A percentile compares a stretch with the other conserved stretches of the same genome.
Conservation (phyloP, 176 grass and related monocot species). For the Eragrostis nindensis region DNA sequence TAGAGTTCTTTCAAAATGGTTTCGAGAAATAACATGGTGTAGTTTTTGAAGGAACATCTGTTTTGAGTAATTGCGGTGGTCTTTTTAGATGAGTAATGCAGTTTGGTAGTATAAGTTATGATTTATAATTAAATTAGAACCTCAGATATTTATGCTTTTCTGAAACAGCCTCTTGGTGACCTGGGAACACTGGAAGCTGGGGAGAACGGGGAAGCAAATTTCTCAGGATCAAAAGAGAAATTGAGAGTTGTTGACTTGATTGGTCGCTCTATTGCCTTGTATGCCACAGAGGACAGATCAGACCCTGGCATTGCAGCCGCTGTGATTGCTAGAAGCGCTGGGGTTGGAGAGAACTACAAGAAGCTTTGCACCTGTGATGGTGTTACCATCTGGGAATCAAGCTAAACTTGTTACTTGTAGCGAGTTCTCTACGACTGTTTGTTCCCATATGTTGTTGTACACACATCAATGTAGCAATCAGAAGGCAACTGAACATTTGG, state of each 20-base stretch:
- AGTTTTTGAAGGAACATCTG: background rate
- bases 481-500: conserved; percentile 35
- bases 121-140: background rate
- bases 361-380: conserved; percentile 93
- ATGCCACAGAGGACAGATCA: conserved; percentile 69
- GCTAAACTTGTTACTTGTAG: conserved; percentile 21
- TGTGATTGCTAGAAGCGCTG: conserved; percentile 75
- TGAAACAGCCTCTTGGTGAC: conserved; percentile 76
- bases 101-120: background rate
- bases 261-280: conserved; percentile 76
- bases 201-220: conserved; percentile 65
- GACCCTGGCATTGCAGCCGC: conserved; percentile 65
- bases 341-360: conserved; percentile 92
- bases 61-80: background rate
- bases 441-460: conserved; percentile 43
- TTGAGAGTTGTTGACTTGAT: conserved; percentile 78
- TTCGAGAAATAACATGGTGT: background rate
- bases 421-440: background rate
- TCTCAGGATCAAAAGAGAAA: conserved; percentile 66
- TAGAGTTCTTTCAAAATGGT: conserved; percentile 18
- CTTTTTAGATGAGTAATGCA: background rate
- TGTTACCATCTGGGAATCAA: conserved; percentile 93
- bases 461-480: conserved; percentile 34
- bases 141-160: background rate
- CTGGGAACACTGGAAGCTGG: conserved; percentile 83